Evolutionary conservation across 495 filamentous ascomycete genomes (phyloP).

Genomic region (Penicillium nucicola): DNA sequence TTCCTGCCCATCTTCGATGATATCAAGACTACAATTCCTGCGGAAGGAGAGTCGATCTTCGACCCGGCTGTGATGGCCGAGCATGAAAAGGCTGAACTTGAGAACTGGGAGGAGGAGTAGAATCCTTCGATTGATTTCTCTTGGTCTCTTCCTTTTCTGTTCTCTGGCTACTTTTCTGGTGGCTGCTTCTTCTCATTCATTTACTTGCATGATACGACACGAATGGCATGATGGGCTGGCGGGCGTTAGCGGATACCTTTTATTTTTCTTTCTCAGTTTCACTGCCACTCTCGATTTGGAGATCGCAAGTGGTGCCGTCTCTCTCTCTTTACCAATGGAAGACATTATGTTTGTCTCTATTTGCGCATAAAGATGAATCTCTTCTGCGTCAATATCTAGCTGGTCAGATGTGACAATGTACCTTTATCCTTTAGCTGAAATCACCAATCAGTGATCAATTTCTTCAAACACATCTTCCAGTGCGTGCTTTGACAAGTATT

Average conservation of each 20-base stretch:
- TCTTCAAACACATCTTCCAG: not conserved
- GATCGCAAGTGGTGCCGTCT: not conserved
- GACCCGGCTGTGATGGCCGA: slow-evolving; percentile 51
- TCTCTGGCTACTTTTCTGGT: not conserved
- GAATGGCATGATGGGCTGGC: slow-evolving; percentile 18
- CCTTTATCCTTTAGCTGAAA: not conserved
- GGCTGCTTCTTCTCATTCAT: not conserved
- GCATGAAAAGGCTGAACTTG: slow-evolving; percentile 66
- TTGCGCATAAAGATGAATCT: not conserved
- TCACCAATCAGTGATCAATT: not conserved
- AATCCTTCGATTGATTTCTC: not conserved
- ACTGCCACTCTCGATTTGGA: not conserved
- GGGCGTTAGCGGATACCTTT: slow-evolving; percentile 18
- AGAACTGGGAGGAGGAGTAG: slow-evolving; percentile 69
- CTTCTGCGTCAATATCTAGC: not conserved
- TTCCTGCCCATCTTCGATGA: slow-evolving; percentile 86
- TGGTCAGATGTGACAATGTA: not conserved
- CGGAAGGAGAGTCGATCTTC: slow-evolving; percentile 61
- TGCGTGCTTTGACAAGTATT: no score
- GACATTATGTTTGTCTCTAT: not conserved
- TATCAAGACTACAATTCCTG: slow-evolving; percentile 59
- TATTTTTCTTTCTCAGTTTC: slow-evolving; percentile 2
- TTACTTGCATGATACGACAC: slow-evolving; percentile 13
- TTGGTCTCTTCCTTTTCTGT: slow-evolving; percentile 4
- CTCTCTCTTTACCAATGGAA: not conserved